Base-by-base conservation (phyloP, 768 basidiomycete genomes). In the Mrakia gelida region DNA sequence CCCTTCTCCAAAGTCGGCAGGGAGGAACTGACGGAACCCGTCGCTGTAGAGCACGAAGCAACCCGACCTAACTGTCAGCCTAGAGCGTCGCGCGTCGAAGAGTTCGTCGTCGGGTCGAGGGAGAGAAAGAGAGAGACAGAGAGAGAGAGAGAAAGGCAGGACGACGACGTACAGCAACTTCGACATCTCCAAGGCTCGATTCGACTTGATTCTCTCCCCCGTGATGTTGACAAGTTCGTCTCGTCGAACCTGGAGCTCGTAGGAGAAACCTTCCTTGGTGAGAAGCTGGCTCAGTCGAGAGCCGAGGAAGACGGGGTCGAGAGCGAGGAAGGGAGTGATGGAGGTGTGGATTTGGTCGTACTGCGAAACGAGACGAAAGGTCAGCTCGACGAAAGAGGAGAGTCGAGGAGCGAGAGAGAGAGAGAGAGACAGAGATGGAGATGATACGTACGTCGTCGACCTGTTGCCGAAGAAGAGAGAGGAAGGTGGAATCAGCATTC, bases 311-410 rank as follows among this genome's bases (percentile, higher is more conserved):
- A 23, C 38, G 6, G 82, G 81, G 2, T 80, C 80, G 32, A 82
- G 78, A 13, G 83, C 82, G 59, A 80, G 80, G 77, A 80, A 83
- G 28, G 81, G 80, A 23, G 78, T 73, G 65, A 83, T 76, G 72
- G 81, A 81, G 18, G 70, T 71, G 68, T 77, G 61, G 68, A 83
- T 82, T 49, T 80, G 80, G 72, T 83, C 82, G 78, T 82, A 83
- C 75, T 83, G 43, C 1, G 52, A 49, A 16, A 26, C 2, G 23
- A 32, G 34, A 23, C 7, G 6, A 38, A 15, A 7, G 28, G 45
- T 71, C 70, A 71, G 52, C 28, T 6, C 9, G 32, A n/a, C n/a
- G n/a, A n/a, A n/a, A n/a, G 38, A 38, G 16, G n/a, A 34, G 59
- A 28, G 7, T 6, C 23, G 16, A 30, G 8, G 15, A 11, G 30